Evolutionary conservation across 768 basidiomycete genomes (phyloP).

Genomic region (Clathrus columnatus): DNA sequence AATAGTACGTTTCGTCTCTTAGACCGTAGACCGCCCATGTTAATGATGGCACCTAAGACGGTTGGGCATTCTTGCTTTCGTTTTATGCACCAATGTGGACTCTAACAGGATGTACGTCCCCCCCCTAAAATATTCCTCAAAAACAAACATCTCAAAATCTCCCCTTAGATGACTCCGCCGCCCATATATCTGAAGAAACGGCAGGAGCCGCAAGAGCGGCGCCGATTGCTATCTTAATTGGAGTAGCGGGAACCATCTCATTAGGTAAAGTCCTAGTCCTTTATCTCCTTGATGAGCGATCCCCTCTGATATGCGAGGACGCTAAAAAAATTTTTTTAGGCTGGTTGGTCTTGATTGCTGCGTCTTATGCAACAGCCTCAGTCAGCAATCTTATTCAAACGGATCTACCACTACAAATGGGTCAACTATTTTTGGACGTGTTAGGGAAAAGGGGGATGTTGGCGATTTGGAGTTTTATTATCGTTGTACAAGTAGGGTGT

Average conservation of each 20-base stretch:
- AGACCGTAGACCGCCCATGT: not conserved
- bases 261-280: slow-evolving; percentile 18
- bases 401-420: slow-evolving; percentile 57
- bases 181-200: slow-evolving; percentile 67
- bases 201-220: slow-evolving; percentile 54
- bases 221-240: slow-evolving; percentile 60
- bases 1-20: slow-evolving; percentile 32
- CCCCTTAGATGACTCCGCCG: slow-evolving; percentile 73
- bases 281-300: not conserved
- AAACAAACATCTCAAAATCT: not conserved
- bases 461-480: slow-evolving; percentile 61
- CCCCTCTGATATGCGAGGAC: not conserved
- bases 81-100: slow-evolving; percentile 79
- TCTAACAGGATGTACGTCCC: slow-evolving; percentile 56
- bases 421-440: slow-evolving; percentile 56
- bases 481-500: slow-evolving; percentile 43
- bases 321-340: no score
- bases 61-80: slow-evolving; percentile 65
- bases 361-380: slow-evolving; percentile 55
- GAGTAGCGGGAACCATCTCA: slow-evolving; percentile 48
- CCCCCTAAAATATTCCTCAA: not conserved
- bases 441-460: slow-evolving; percentile 66
- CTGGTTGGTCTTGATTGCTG: slow-evolving; percentile 57
- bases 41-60: slow-evolving; percentile 32
- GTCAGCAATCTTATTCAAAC: slow-evolving; percentile 41